Evolutionary conservation across 2,329 filamentous ascomycete species (phyloP), one percentile per base, ranked within the genome.

Genomic region (Cordyceps pruinosa): DNA sequence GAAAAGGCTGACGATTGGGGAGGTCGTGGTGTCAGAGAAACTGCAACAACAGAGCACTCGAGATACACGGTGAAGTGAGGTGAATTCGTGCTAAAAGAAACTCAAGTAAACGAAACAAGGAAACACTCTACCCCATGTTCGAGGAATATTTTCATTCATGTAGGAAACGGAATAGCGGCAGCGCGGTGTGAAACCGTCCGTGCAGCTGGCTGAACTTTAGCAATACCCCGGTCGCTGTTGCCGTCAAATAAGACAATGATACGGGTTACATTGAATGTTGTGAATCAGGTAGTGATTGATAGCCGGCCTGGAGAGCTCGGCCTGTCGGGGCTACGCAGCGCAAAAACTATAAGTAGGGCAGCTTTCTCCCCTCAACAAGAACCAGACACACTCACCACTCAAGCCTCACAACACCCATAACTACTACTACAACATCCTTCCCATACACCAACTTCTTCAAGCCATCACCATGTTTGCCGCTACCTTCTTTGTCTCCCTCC

Each of bases 401-500:
- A 47, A 46, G 37, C 37, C 45, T 17, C 37, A 41, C 39, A 42
- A 32, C 34, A n/a, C 26, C 8, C 23, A 28, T 25, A 37, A 15
- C 32, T n/a, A 50, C 32, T 6, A n/a, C 34, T 28, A 26, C 23
- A 21, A 25, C 21, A 8, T 21, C 19, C 30, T 21, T 9, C 45
- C 21, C 4, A 23, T 30, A 39, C 15, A 26, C 3, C n/a, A 50
- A 15, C 19, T n/a, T 32, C n/a, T 19, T 17, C 10, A 52, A 23
- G 44, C 19, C 51, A 8, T 35, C 42, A 56, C 47, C 30, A 56
- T 56, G 52, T 48, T 39, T 17, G 34, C 52, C n/a, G 5, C 52
- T 17, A 37, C 52, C 44, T 8, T 56, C 34, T 37, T 56, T 44
- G 25, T 48, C 25, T 30, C 52, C 25, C 32, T 56, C 17, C 21